Evolutionary conservation across 106 monocot species (phyloP), one percentile per base, ranked within the genome.

Genomic region (Dioscorea alata): DNA sequence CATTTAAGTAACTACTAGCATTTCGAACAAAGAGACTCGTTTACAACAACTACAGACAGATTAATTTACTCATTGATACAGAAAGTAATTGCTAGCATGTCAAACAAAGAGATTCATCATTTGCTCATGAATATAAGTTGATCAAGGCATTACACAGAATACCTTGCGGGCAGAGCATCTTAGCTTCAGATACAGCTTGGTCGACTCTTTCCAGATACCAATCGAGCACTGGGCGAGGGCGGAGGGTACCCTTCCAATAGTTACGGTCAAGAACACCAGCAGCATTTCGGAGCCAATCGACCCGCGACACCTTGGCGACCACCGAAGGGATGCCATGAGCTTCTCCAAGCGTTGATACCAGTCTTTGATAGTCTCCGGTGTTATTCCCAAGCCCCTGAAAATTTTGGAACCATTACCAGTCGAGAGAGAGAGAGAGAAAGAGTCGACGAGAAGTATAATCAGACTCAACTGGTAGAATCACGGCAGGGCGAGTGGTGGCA

Each of bases 251-350:
- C 58, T 49, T 82, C 96, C 92, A 97, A 80, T 92, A 97, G 66
- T 81, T 77, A 32, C 64, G 34, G 59, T 89, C 89, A 24, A 83
- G 48, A n/a, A 97, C 73, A 0, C 92, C 96, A 4, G 89, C 80
- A 28, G 92, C 92, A 50, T 97, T 92, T n/a, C 92, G 77, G 33
- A 97, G 64, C 96, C 96, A 97, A 50, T 97, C 96, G 25, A 81
- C 23, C 18, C 96, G 84, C 13, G 96, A 85, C 48, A 97, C 92
- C 34, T 71, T 69, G 31, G 96, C 86, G 9, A 80, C 84, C 69
- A 82, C 86, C 4, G 78, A 66, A 12, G 84, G 73, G 35, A 92
- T 33, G 50, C 78, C 83, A 51, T 83, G 75, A 9, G 54, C 67
- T 22, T 79, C 78, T 48, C 23, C 66, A 56, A 95, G 73, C 56